These are phyloP conservation scores for Amaranthus cruentus DNA, from an alignment of 148 eudicot species.

Conservation along the genomic window DNA sequence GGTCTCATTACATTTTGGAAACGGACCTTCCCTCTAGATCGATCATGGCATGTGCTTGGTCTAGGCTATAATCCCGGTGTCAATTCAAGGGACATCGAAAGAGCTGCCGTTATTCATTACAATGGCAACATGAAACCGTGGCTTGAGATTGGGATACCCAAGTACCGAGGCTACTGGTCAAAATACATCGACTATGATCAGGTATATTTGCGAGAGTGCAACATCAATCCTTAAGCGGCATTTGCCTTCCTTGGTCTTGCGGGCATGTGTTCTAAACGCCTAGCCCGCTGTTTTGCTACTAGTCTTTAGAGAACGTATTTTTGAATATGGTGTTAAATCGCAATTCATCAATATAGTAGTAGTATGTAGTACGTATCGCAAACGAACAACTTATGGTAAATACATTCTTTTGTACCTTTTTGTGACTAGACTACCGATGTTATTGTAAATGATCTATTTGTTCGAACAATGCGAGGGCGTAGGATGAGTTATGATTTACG, in stretches of 20 bases:
- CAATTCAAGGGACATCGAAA: slow-evolving; percentile 57
- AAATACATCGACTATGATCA: slow-evolving; percentile 63
- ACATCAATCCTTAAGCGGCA: slow-evolving; percentile 49
- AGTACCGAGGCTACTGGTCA: slow-evolving; percentile 63
- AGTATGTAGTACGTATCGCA: background rate
- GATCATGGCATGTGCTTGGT: slow-evolving; percentile 78
- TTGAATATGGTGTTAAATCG: background rate
- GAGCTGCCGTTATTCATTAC: slow-evolving; percentile 71
- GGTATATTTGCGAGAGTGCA: slow-evolving; percentile 66
- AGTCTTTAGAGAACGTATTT: background rate
- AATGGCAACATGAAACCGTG: slow-evolving; percentile 94
- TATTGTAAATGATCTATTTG: background rate
- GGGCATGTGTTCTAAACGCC: background rate
- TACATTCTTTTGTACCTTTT: slow-evolving; percentile 14
- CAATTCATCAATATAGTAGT: background rate
- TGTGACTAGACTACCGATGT: background rate
- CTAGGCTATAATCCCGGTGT: slow-evolving; percentile 79
- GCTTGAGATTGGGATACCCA: slow-evolving; percentile 82
- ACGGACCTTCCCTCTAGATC: slow-evolving; percentile 53
- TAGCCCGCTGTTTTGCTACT: background rate
- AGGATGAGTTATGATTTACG: too few species aligned
- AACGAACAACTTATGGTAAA: slow-evolving; percentile 9
- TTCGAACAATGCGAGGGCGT: too few species aligned
- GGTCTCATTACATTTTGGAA: slow-evolving; percentile 77
- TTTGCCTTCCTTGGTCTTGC: background rate